These are phyloP conservation scores for Bjerkandera adusta DNA, from an alignment of 1,284 basidiomycete species.

Conservation along the genomic window DNA sequence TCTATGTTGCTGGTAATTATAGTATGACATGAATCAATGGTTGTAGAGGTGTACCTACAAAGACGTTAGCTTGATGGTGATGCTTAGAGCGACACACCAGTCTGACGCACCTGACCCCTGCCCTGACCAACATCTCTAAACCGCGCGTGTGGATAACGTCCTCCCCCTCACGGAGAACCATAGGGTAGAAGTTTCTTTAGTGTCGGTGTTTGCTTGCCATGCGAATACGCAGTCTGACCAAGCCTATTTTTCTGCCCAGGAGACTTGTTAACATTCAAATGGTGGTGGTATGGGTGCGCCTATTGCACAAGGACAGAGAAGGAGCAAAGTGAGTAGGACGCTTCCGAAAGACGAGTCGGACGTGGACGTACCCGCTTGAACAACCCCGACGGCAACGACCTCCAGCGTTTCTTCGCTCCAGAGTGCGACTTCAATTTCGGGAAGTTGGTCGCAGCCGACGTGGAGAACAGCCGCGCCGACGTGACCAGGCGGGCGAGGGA, in stretches of 20 bases:
- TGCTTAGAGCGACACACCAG: no score
- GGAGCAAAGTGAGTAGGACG: slow-evolving; percentile 9
- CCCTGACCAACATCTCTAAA: no score
- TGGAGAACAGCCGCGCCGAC: slow-evolving; percentile 34
- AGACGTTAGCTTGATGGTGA: no score
- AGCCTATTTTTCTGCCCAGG: slow-evolving; percentile 65
- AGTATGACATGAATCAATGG: no score
- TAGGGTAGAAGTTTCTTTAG: slow-evolving; percentile 71
- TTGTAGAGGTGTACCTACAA: no score
- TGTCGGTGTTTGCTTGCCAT: slow-evolving; percentile 55
- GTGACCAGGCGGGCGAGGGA: slow-evolving; percentile 22
- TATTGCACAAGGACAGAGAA: slow-evolving; percentile 25
- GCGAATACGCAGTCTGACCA: slow-evolving; percentile 63
- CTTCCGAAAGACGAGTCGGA: not conserved
- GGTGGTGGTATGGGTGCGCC: slow-evolving; percentile 67
- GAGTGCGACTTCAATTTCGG: slow-evolving; percentile 74
- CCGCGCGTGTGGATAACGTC: not conserved
- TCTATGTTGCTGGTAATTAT: no score
- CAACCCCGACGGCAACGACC: slow-evolving; percentile 60
- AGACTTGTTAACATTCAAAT: slow-evolving; percentile 69
- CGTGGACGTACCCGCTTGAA: slow-evolving; percentile 70
- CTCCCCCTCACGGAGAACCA: slow-evolving; percentile 42
- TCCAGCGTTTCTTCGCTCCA: slow-evolving; percentile 82
- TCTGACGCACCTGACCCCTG: no score
- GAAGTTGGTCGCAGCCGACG: slow-evolving; percentile 29